Evolutionary conservation across 2,329 filamentous ascomycete genomes (phyloP), one percentile per base, ranked within the genome.

Genomic region (Pseudocercospora fuligena): DNA sequence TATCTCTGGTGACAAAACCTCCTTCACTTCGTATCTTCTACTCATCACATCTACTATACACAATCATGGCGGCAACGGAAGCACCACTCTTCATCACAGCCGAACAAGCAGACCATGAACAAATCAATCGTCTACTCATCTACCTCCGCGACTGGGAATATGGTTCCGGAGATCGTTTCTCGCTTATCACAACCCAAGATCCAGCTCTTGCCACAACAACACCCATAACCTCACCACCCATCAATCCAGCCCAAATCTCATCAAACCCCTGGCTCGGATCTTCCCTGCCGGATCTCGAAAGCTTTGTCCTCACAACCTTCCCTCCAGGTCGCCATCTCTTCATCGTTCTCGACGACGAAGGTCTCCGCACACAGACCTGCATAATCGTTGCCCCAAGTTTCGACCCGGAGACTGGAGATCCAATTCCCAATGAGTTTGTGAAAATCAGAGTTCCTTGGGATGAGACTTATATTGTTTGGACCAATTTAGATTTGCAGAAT

Each of bases 401-500:
- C 57, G 40, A 43, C 9, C 40, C 11, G 5, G 60, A 58, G 5
- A 49, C 61, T 5, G 67, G 64, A 9, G 54, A 64, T 3, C 40
- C 51, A 61, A 36, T 33, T 53, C 25, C 21, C 23, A 19, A 58
- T n/a, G 59, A 60, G 4, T 66, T 67, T 36, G 57, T 66, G 16
- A 72, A 69, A 56, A 58, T 62, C 23, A 25, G 68, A 1, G 31
- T 67, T 16, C 65, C 66, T 1, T 69, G 61, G 66, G 63, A 67
- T 56, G 49, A 64, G 27, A 23, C 46, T 9, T 63, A 68, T 40
- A 16, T 49, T 6, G 36, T 60, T 11, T 72, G 61, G 60, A 53
- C 40, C 12, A 72, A 70, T 57, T 49, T 72, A 16, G 65, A 69
- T n/a, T 61, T 72, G 46, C 66, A 51, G 33, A 70, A 72, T 27